Evolutionary conservation across 805 yeast species (phyloP).

Genomic region (Gaillardinia entomophila): DNA sequence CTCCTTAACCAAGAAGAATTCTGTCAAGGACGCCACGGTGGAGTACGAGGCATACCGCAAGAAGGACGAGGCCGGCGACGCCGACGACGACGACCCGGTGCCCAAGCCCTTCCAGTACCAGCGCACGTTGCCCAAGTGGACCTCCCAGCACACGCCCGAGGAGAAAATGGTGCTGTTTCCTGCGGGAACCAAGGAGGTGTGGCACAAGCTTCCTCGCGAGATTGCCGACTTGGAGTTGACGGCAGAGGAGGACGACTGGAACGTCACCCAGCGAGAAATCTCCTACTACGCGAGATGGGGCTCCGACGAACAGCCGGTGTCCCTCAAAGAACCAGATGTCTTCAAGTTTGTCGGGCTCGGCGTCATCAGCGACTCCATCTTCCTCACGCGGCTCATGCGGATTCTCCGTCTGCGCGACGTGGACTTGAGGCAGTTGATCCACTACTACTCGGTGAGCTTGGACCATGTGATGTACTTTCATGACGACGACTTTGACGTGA

Average conservation of each 20-base stretch:
- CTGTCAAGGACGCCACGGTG: slow-evolving; percentile 11
- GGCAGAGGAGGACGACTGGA: slow-evolving; percentile 14
- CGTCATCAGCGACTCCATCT: slow-evolving; percentile 53
- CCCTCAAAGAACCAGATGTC: slow-evolving; percentile 9
- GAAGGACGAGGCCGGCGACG: slow-evolving; percentile 22
- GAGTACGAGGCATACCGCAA: slow-evolving; percentile 19
- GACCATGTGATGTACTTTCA: slow-evolving; percentile 69
- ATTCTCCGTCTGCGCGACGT: slow-evolving; percentile 36
- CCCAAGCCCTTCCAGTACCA: slow-evolving; percentile 28
- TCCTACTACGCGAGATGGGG: slow-evolving; percentile 24
- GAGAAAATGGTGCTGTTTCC: slow-evolving; percentile 9
- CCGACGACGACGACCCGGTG: slow-evolving; percentile 16
- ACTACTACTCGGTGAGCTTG: slow-evolving; percentile 50
- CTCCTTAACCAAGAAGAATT: slow-evolving; percentile 30
- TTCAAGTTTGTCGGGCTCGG: slow-evolving; percentile 52
- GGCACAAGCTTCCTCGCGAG: slow-evolving; percentile 27
- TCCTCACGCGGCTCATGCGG: slow-evolving; percentile 48
- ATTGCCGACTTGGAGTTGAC: slow-evolving; percentile 23
- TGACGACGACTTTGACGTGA: slow-evolving; percentile 41
- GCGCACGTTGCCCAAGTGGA: slow-evolving; percentile 28
- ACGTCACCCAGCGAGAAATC: slow-evolving; percentile 19
- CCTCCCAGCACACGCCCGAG: slow-evolving; percentile 9
- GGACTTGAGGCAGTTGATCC: slow-evolving; percentile 13
- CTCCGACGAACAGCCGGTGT: slow-evolving; percentile 10
- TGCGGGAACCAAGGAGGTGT: slow-evolving; percentile 9